These are phyloP conservation scores for Podospora tetraspora DNA, from an alignment of 495 filamentous ascomycete genomes.

Conservation along the genomic window DNA sequence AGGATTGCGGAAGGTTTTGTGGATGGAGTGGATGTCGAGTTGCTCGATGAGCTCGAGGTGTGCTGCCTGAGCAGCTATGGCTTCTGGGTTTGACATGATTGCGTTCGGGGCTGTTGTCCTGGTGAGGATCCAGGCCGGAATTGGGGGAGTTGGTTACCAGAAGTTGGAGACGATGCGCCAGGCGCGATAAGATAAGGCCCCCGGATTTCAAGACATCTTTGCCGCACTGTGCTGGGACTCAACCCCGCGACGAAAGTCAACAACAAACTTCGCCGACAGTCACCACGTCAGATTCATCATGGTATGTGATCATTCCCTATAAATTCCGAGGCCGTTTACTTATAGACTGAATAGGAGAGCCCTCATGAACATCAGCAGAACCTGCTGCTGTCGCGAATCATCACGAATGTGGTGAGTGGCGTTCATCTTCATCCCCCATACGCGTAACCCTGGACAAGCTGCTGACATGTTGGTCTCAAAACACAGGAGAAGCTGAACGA, in stretches of 20 bases:
- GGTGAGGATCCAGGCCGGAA: not conserved
- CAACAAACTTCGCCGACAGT: not conserved
- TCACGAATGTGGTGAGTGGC: slow-evolving; percentile 78
- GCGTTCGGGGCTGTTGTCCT: slow-evolving; percentile 14
- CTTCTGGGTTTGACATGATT: slow-evolving; percentile 33
- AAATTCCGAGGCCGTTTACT: not conserved
- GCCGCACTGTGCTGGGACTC: not conserved
- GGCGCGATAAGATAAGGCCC: not conserved
- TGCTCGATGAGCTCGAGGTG: slow-evolving; percentile 65
- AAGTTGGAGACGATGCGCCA: slow-evolving; percentile 1
- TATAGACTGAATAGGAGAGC: slow-evolving; percentile 60
- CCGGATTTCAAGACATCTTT: not conserved
- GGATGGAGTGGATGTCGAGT: slow-evolving; percentile 78
- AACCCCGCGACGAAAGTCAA: slow-evolving; percentile 4
- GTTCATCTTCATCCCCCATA: not conserved
- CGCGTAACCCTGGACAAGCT: not conserved
- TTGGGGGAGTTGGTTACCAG: not conserved
- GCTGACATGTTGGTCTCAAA: not conserved
- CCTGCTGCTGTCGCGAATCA: slow-evolving; percentile 86
- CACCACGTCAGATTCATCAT: not conserved
- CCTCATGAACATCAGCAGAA: slow-evolving; percentile 98
- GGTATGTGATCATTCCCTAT: not conserved
- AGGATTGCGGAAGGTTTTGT: slow-evolving; percentile 80
- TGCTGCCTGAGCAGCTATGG: slow-evolving; percentile 40
- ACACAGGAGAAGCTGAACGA: slow-evolving; percentile 94